phyloP scores from a whole-genome alignment of 306 rosid species.

The Quercus berberidifolia region DNA sequence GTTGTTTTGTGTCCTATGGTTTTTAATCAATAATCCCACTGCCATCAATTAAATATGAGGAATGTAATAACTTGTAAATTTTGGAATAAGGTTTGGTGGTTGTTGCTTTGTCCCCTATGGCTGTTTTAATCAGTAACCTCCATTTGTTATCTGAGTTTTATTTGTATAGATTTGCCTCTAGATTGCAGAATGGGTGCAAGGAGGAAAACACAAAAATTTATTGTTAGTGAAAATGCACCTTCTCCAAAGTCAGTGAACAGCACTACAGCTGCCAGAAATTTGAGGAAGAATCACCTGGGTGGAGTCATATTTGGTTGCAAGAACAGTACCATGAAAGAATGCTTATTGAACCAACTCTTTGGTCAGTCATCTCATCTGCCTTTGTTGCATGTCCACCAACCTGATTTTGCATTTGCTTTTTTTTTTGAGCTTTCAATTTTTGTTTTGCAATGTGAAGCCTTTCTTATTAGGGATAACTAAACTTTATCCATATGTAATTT shows the following conservation, averaged over 20 bases:
- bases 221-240: neutral
- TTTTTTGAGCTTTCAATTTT: neutral
- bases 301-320: constrained; percentile 92
- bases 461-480: neutral
- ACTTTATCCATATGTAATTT: too few species aligned
- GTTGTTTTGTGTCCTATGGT: neutral
- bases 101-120: neutral
- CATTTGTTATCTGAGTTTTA: constrained; percentile 9
- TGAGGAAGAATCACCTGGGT: constrained; percentile 69
- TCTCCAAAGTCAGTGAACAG: neutral
- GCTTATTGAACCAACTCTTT: constrained; percentile 70
- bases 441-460: neutral
- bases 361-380: constrained; percentile 43
- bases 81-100: too few species aligned
- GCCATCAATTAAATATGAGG: neutral
- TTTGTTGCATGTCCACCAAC: neutral
- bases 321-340: constrained; percentile 55
- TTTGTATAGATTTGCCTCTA: constrained; percentile 11
- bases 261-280: constrained; percentile 37
- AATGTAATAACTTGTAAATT: neutral
- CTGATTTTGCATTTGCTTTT: constrained; percentile 1
- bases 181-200: constrained; percentile 46
- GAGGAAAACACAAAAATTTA: constrained; percentile 28
- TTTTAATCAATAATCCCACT: neutral
- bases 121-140: neutral